Evolutionary conservation across 441 rosid genomes (phyloP), one percentile per base, ranked within the genome.

Genomic region (Rhodomyrtus psidioides): DNA sequence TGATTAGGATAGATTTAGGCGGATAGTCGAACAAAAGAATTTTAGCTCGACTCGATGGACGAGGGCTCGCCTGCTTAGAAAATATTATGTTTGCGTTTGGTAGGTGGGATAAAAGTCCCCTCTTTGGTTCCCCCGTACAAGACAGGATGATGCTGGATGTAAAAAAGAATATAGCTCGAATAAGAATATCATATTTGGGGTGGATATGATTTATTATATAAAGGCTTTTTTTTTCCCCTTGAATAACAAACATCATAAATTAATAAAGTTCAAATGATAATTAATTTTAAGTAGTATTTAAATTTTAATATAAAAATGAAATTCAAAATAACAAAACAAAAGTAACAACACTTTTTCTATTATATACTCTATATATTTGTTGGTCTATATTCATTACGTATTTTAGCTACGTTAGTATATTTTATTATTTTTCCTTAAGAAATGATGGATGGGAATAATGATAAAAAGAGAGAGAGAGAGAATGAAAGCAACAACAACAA

Each of bases 141-240:
- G 0, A 30, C 0, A 0, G 0, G 75, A 62, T 10, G 1, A 30
- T 6, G 9, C 34, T 1, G 2, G 1, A 30, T 17, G 9, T 62
- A 17, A 62, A 62, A 62, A 65, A 1, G 26, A 65, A 9, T 19
- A 5, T 65, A 65, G 0, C 12, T 0, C 2, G 1, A 65, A 34
- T 9, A 34, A 65, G 34, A 65, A 65, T 65, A 19, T 34, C 46
- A 8, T 10, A 7, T 53, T 9, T 15, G 1, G 12, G 0, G 21
- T 4, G 9, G 12, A 28, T 9, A 65, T 0, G 7, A 2, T 19
- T 65, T 30, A 17, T 34, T 65, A 9, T 6, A 10, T 34, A 34
- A 27, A 60, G 7, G 9, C 17, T 17, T 7, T 30, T 21, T 30
- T 17, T 8, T 30, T 17, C 17, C 8, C 30, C 75, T 17, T 17